Conservation (phyloP, 495 filamentous ascomycete species). For the Penicillium nucicola region DNA sequence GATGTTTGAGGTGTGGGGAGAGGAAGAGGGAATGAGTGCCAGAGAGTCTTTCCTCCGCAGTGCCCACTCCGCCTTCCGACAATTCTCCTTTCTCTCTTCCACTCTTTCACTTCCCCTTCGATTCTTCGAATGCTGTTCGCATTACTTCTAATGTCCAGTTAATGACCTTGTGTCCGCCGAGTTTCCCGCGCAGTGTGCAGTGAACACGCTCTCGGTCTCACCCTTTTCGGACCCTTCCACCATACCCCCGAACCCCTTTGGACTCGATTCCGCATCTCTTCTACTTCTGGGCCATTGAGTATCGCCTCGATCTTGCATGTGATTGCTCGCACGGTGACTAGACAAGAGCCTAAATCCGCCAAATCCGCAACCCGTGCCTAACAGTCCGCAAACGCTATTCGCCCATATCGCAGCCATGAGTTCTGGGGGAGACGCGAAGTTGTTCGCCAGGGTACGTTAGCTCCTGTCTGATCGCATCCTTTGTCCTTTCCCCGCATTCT, state of each 20-base stretch:
- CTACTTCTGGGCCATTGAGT: neutral
- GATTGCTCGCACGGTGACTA: slow-evolving; percentile 12
- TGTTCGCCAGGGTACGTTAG: slow-evolving; percentile 93
- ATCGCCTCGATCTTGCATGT: slow-evolving; percentile 7
- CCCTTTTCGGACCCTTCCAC: slow-evolving; percentile 16
- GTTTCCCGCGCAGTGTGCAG: slow-evolving; percentile 15
- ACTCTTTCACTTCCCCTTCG: slow-evolving; percentile 1
- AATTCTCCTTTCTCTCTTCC: slow-evolving; percentile 18
- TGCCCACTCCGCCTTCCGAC: slow-evolving; percentile 21
- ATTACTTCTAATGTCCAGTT: slow-evolving; percentile 14
- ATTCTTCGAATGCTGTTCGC: slow-evolving; percentile 2
- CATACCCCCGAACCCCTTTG: slow-evolving; percentile 4
- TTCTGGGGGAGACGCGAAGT: slow-evolving; percentile 93
- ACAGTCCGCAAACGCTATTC: slow-evolving; percentile 10
- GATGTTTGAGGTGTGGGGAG: neutral
- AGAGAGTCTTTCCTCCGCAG: slow-evolving; percentile 24
- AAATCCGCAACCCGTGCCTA: slow-evolving; percentile 7
- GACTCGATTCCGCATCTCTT: neutral
- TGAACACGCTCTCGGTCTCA: slow-evolving; percentile 13
- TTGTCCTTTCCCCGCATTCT: slow-evolving; percentile 22
- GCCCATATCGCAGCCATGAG: slow-evolving; percentile 52
- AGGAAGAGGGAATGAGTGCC: slow-evolving; percentile 4
- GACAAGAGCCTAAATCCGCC: slow-evolving; percentile 3
- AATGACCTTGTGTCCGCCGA: slow-evolving; percentile 11
- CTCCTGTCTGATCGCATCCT: slow-evolving; percentile 15